A percentile compares a stretch with the other conserved stretches of the same genome.
Conservation (phyloP, 2,329 filamentous ascomycete genomes). For the Pseudogymnoascus sp. region DNA sequence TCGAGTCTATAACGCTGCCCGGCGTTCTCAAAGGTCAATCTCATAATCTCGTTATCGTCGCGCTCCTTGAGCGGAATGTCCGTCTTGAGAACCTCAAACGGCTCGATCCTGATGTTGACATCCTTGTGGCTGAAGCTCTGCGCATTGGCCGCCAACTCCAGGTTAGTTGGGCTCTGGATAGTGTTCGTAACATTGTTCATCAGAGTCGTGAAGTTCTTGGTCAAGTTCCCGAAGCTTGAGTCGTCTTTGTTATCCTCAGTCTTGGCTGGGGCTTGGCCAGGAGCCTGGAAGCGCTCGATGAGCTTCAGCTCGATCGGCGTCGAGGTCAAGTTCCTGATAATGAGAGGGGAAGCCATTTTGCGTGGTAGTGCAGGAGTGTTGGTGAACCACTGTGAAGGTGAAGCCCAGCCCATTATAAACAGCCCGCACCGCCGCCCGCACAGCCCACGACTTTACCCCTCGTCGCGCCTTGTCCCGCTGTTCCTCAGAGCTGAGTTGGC, state of each 20-base stretch:
- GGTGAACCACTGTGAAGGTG: neutral
- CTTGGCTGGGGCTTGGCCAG: conserved; percentile 33
- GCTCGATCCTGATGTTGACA: conserved; percentile 54
- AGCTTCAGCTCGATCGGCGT: conserved; percentile 64
- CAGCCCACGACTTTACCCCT: neutral
- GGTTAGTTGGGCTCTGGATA: neutral
- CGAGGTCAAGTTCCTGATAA: conserved; percentile 74
- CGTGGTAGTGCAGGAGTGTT: neutral
- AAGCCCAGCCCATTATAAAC: conserved; percentile 5
- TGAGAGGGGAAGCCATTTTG: conserved; percentile 38
- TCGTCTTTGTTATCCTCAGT: conserved; percentile 28
- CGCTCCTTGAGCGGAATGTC: conserved; percentile 54
- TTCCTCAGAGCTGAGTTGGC: neutral
- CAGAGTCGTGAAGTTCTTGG: conserved; percentile 39
- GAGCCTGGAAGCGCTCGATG: conserved; percentile 65
- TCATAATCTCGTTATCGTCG: conserved; percentile 56
- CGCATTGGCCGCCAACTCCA: conserved; percentile 41
- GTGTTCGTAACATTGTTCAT: conserved; percentile 37
- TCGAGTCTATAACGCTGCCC: conserved; percentile 65
- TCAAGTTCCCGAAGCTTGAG: conserved; percentile 28
- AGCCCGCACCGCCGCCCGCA: neutral
- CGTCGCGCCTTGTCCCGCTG: neutral
- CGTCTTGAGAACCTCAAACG: conserved; percentile 61
- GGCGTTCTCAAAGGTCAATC: conserved; percentile 64
- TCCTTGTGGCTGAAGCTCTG: conserved; percentile 55